A percentile compares a stretch with the other conserved stretches of the same genome.
phyloP scores from a whole-genome alignment of 495 filamentous ascomycete genomes.

The Baudoinia panamericana region DNA sequence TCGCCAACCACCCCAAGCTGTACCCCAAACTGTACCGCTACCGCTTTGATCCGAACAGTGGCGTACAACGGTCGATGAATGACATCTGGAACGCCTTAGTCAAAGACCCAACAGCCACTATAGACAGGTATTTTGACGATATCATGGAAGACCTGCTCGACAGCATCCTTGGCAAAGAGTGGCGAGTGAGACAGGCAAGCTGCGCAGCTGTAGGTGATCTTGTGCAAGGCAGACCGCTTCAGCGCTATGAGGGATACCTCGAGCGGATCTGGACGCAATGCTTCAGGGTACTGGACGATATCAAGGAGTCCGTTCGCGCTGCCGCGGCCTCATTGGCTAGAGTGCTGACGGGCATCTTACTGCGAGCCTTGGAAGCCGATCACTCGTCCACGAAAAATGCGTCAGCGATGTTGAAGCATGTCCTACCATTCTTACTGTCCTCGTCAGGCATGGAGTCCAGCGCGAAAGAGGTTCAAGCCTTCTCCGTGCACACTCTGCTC shows the following conservation, averaged over 20 bases:
- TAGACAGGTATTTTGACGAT: conserved; percentile 63
- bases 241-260: conserved; percentile 71
- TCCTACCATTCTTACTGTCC: conserved; percentile 85
- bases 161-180: conserved; percentile 78
- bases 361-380: conserved; percentile 71
- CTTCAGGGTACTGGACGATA: conserved; percentile 84
- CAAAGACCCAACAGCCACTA: conserved; percentile 59
- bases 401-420: conserved; percentile 61
- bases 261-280: conserved; percentile 68
- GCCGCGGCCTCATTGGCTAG: conserved; percentile 73
- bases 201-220: conserved; percentile 84
- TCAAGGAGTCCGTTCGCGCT: conserved; percentile 74
- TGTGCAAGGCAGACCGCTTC: conserved; percentile 57
- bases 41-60: conserved; percentile 83
- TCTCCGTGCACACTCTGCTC: conserved; percentile 54
- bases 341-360: conserved; percentile 66
- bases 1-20: conserved; percentile 71
- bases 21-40: conserved; percentile 92
- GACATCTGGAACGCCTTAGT: conserved; percentile 92
- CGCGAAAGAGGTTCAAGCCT: conserved; percentile 67
- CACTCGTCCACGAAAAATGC: conserved; percentile 55
- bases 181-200: conserved; percentile 81
- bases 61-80: conserved; percentile 88
- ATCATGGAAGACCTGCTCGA: conserved; percentile 79
- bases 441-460: conserved; percentile 74